Base-by-base conservation (phyloP, 2,329 filamentous ascomycete species). In the Cladosporium phlei region DNA sequence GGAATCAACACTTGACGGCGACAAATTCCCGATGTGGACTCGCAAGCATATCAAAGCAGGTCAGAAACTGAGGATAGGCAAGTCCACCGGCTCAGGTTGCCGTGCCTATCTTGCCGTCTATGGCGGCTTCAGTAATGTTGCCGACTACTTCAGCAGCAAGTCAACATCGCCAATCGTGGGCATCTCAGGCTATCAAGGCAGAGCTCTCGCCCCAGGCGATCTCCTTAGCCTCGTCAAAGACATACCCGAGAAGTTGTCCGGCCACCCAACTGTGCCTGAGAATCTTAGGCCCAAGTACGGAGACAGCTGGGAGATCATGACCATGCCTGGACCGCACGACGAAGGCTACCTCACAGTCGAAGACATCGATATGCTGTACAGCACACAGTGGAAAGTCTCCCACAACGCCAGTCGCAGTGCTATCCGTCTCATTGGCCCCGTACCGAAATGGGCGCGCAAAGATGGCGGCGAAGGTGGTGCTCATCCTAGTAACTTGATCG, bases 381-480 rank as follows among this genome's bases (percentile, higher is more conserved):
- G 64, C 4, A 76, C 73, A 0, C 63, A 70, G n/a, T 82, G 78
- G 76, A 77, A 77, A 38, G 69, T 83, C 2, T 78, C 74, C 0
- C 79, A 83, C 54, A 83, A 83, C 49, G 74, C 77, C 1, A 77
- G 75, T 10, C 68, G 81, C 47, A 78, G 74, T 30, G 81, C 79
- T 0, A 77, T 84, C 20, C 72, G 80, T 5, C 68, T 85, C 0
- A 62, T 79, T 2, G 80, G 80, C 0, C 78, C 79, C 0, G 70
- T 73, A 1, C 77, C 78, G 0, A 71, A 74, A 51, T 85, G 77
- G 75, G 76, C 78, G 11, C 68, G 81, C 5, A 60, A 71, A 24
- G 73, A 79, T 52, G 81, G 80, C 9, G 81, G 80, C 0, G 79
- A 82, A 50, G 81, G 79, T 6, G 81, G 81, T 9, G 71, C 76